phyloP scores from a whole-genome alignment of 2,329 filamentous ascomycete species.

The Colletotrichum euphorbiae region DNA sequence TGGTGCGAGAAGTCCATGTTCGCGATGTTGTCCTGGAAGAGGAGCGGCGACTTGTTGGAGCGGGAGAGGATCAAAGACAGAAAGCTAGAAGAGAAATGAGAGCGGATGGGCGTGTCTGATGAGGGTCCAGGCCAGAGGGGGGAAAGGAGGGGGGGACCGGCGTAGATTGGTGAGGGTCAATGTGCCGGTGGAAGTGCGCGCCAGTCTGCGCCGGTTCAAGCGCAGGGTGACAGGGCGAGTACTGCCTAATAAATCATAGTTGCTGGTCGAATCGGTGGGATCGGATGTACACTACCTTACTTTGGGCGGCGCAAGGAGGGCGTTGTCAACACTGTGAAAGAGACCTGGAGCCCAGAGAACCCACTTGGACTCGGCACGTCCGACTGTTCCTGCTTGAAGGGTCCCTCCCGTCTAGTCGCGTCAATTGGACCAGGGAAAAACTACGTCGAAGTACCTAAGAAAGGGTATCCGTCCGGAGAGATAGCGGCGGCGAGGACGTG shows the following conservation, averaged over 20 bases:
- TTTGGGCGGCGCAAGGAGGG: conserved; percentile 22
- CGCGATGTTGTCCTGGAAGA: conserved; percentile 27
- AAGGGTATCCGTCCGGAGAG: conserved; percentile 1
- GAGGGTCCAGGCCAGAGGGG: conserved; percentile 31
- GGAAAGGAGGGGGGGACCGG: conserved; percentile 10
- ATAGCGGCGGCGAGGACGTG: neutral
- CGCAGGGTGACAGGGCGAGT: conserved; percentile 20
- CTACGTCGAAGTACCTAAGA: no score
- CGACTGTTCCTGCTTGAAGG: neutral
- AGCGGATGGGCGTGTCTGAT: conserved; percentile 37
- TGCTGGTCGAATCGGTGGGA: conserved; percentile 15
- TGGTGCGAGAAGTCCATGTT: conserved; percentile 67
- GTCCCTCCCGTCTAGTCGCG: neutral
- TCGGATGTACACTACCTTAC: conserved; percentile 12
- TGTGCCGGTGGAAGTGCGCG: conserved; percentile 27
- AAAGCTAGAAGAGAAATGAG: neutral
- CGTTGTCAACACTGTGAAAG: conserved; percentile 1
- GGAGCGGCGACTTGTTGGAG: conserved; percentile 13
- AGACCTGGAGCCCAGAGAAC: no score
- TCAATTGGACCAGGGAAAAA: neutral
- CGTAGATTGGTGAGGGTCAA: conserved; percentile 28
- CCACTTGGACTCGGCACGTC: neutral
- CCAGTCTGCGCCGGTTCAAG: conserved; percentile 16
- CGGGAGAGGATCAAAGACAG: conserved; percentile 3
- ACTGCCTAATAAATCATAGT: conserved; percentile 13